Conservation (phyloP, 768 basidiomycete genomes). For the Chalciporus piperatus region DNA sequence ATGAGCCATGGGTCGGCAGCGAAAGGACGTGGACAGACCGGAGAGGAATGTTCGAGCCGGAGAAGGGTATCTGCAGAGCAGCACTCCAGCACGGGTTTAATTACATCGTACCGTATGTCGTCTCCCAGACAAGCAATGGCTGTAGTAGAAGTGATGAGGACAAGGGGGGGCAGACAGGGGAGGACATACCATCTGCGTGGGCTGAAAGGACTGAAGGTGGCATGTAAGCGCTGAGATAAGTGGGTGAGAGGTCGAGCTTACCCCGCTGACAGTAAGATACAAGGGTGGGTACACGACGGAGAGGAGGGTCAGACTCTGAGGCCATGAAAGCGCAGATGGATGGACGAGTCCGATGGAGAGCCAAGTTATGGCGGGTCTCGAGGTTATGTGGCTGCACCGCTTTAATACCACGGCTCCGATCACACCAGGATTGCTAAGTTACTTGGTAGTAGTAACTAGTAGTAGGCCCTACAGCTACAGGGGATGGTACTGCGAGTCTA, state of each 20-base stretch:
- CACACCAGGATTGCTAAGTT: neutral
- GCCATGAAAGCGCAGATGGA: constrained; percentile 32
- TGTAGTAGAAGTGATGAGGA: constrained; percentile 27
- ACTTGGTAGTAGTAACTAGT: neutral
- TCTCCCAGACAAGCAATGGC: constrained; percentile 66
- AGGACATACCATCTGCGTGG: constrained; percentile 58
- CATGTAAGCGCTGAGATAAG: constrained; percentile 4
- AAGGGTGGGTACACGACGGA: constrained; percentile 56
- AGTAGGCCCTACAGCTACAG: constrained; percentile 10
- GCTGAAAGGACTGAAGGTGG: constrained; percentile 49
- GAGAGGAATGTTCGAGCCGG: constrained; percentile 65
- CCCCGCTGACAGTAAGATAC: constrained; percentile 73
- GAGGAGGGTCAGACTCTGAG: constrained; percentile 32
- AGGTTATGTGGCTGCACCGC: constrained; percentile 2
- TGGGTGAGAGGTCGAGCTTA: constrained; percentile 32
- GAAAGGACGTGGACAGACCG: constrained; percentile 45
- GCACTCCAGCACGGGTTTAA: constrained; percentile 71
- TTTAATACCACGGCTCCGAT: constrained; percentile 4
- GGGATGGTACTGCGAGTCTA: neutral
- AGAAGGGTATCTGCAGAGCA: constrained; percentile 70
- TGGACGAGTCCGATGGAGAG: neutral
- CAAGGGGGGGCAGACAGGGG: neutral
- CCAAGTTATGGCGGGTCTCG: neutral
- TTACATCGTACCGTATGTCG: constrained; percentile 56
- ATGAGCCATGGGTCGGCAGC: constrained; percentile 13